Evolutionary conservation across 2,329 filamentous ascomycete genomes (phyloP).

Genomic region (Furcasterigmium furcatum): DNA sequence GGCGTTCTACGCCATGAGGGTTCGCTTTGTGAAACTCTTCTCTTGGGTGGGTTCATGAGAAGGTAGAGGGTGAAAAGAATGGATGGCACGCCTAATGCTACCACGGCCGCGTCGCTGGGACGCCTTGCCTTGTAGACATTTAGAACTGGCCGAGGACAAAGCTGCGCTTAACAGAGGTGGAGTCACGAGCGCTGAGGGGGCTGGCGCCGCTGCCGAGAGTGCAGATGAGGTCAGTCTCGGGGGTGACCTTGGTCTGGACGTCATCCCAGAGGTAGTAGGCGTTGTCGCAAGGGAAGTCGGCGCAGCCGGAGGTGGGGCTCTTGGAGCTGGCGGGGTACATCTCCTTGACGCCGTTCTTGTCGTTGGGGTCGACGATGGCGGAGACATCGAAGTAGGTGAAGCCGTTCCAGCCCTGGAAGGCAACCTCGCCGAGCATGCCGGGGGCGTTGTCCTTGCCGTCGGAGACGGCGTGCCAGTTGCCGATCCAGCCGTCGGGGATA

Average conservation of each 20-base stretch:
- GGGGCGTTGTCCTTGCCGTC: slow-evolving; percentile 35
- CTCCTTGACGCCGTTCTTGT: slow-evolving; percentile 50
- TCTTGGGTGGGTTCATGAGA: slow-evolving; percentile 4
- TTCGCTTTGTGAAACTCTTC: not conserved
- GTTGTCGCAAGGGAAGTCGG: slow-evolving; percentile 48
- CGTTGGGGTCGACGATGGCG: slow-evolving; percentile 50
- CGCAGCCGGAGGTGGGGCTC: slow-evolving; percentile 45
- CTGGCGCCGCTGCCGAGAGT: slow-evolving; percentile 38
- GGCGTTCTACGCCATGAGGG: not conserved
- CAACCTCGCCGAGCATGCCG: slow-evolving; percentile 52
- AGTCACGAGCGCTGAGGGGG: slow-evolving; percentile 10
- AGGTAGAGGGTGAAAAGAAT: not conserved
- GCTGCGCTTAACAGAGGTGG: slow-evolving; percentile 21
- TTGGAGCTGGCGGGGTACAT: slow-evolving; percentile 41
- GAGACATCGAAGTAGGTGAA: slow-evolving; percentile 57
- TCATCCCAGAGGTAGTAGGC: slow-evolving; percentile 53
- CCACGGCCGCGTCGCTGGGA: not conserved
- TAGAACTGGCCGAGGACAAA: slow-evolving; percentile 29
- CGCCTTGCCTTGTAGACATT: not conserved
- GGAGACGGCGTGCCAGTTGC: slow-evolving; percentile 48
- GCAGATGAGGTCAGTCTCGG: slow-evolving; percentile 45
- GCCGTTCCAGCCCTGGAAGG: slow-evolving; percentile 44
- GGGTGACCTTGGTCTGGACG: slow-evolving; percentile 51
- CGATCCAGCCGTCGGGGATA: slow-evolving; percentile 41
- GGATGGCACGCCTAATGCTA: not conserved